Evolutionary conservation across 495 filamentous ascomycete genomes (phyloP).

Genomic region (Xylaria sp.): DNA sequence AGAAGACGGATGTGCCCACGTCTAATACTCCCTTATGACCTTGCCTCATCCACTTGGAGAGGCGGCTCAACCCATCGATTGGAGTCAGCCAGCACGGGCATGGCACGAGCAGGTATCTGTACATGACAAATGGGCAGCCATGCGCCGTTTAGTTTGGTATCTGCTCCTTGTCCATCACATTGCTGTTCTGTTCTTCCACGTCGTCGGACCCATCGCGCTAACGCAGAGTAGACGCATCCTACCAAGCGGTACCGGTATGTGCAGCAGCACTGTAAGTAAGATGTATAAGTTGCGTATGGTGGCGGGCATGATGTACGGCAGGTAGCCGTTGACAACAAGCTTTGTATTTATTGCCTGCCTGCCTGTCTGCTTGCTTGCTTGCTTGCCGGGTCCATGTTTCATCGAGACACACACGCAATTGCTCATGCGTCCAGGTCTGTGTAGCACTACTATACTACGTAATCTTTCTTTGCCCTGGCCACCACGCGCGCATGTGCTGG

Average conservation of each 20-base stretch:
- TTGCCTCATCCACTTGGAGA: conserved; percentile 14
- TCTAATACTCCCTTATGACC: conserved; percentile 20
- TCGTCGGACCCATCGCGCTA: conserved; percentile 39
- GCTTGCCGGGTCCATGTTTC: neutral
- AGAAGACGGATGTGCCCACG: neutral
- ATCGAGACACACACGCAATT: conserved; percentile 20
- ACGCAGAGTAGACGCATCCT: conserved; percentile 41
- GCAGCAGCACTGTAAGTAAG: too few species aligned
- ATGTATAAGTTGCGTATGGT: neutral
- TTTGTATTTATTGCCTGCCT: neutral
- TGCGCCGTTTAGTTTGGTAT: conserved; percentile 44
- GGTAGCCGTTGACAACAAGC: neutral
- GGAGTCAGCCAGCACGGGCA: neutral
- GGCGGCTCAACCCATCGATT: conserved; percentile 18
- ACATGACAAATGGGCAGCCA: conserved; percentile 44
- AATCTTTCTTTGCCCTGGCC: neutral
- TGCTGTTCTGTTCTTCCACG: conserved; percentile 38
- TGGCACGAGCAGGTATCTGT: conserved; percentile 34
- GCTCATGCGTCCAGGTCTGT: neutral
- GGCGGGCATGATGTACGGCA: neutral
- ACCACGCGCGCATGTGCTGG: conserved; percentile 1
- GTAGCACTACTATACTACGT: neutral
- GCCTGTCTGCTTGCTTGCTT: neutral
- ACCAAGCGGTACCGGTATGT: conserved; percentile 4
- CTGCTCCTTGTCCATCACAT: conserved; percentile 28